A percentile compares a stretch with the other conserved stretches of the same genome.
phyloP scores from a whole-genome alignment of 108 stramenopile genomes.

The Schizochytrium sp. region DNA sequence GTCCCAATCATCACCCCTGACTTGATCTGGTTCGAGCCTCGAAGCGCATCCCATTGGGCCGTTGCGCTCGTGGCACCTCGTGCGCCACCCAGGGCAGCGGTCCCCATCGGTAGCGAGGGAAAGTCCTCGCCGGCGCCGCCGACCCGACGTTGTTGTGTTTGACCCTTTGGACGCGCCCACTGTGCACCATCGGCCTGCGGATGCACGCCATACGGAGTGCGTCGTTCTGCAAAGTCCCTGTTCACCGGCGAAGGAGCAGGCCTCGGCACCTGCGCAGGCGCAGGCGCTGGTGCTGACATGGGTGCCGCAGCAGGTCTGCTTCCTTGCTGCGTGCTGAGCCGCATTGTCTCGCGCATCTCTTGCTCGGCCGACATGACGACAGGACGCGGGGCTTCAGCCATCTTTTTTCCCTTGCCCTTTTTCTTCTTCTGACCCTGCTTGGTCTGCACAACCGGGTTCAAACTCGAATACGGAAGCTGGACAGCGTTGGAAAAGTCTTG shows the following conservation, averaged over 20 bases:
- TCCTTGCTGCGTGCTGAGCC: neutral
- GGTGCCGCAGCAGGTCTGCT: neutral
- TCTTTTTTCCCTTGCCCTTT: neutral
- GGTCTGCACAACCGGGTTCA: neutral
- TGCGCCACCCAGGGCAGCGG: neutral
- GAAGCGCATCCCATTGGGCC: neutral
- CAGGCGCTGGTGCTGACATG: neutral
- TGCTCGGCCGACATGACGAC: neutral
- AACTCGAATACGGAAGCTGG: neutral
- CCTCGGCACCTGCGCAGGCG: neutral
- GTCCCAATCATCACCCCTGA: neutral
- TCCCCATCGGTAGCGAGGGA: neutral
- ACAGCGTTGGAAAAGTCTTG: constrained; percentile 2
- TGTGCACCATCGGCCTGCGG: neutral
- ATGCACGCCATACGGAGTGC: neutral
- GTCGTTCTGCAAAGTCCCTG: neutral
- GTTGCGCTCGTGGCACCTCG: neutral
- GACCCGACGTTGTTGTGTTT: neutral
- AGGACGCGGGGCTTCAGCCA: neutral
- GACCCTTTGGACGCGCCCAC: neutral
- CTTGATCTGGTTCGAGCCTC: neutral
- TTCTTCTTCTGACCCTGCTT: neutral
- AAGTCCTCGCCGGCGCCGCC: neutral
- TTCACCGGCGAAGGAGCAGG: neutral
- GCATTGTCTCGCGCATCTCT: neutral